Base-by-base conservation (phyloP, 192 early-diverging fungal genomes). In the Dimargaris xerosporica region DNA sequence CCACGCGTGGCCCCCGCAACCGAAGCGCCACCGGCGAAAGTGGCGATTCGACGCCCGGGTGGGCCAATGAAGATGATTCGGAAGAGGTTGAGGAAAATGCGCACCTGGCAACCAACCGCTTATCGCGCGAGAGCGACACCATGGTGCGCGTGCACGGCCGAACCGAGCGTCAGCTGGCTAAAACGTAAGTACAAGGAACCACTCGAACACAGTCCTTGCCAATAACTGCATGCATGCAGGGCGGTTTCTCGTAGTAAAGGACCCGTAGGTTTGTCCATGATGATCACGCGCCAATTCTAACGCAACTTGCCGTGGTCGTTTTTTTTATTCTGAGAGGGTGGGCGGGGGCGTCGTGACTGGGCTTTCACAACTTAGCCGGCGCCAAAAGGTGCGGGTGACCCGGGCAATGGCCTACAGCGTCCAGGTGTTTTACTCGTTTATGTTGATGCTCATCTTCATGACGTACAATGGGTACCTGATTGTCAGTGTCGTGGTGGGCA, bases 401-500 rank as follows among this genome's bases (percentile, higher is more conserved):
- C 80, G 84, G 0, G 79, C 87, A 3, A n/a, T 82, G 6, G 66
- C 84, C 41, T 86, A 89, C 62, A 80, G 81, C 46, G 64, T 80
- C 12, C 72, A 83, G 62, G 82, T 86, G 15, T 78, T 74, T 48
- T 79, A 86, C 44, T 85, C 83, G 45, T 85, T 85, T 67, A 82
- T 83, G 26, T 61, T 87, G 0, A 89, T 89, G 87, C 78, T 89
- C 10, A 80, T 89, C 31, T 89, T 89, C 63, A 89, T 89, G 87
- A 89, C 87, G 0, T 89, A 89, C 68, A 89, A 89, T 59, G 83
- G 82, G 41, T 89, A 73, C 71, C 72, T 89, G 15, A 86, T 89
- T 68, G 68, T 83, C 11, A 72, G 78, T 29, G 80, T 81, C 0
- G 75, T 85, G 23, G 67, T 82, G 30, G 87, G 87, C 26, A 81